Percentiles rank a stretch among this genome's conserved stretches.
phyloP scores from a whole-genome alignment of 306 rosid species.

The Prunus davidiana region DNA sequence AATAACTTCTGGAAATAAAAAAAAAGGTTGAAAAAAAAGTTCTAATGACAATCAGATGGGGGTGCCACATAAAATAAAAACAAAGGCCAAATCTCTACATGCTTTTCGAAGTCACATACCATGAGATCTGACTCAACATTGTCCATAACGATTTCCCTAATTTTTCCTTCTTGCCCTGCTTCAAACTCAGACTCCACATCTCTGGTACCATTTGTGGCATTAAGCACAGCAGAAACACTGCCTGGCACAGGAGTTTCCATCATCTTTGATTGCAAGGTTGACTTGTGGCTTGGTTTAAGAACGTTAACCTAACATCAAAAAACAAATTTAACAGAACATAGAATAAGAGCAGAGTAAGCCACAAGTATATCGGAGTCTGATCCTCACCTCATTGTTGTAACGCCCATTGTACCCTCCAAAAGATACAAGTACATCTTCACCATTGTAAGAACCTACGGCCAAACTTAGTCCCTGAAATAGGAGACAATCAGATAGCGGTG shows the following conservation, averaged over 20 bases:
- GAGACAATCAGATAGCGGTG: conserved; percentile 21
- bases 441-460: conserved; percentile 66
- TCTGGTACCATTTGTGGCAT: conserved; percentile 67
- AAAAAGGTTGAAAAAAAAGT: neutral
- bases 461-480: conserved; percentile 80
- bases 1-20: neutral
- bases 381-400: conserved; percentile 78
- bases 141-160: conserved; percentile 76
- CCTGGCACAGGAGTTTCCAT: conserved; percentile 54
- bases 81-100: conserved; percentile 24
- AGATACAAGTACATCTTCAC: conserved; percentile 77
- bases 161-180: conserved; percentile 71
- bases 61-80: neutral
- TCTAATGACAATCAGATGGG: too few species aligned
- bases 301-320: conserved; percentile 59
- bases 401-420: conserved; percentile 95
- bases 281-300: conserved; percentile 94
- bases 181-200: conserved; percentile 73
- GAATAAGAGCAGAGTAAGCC: conserved; percentile 16
- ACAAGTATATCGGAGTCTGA: conserved; percentile 15
- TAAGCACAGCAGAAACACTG: conserved; percentile 62
- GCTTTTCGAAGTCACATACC: conserved; percentile 40
- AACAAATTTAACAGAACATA: conserved; percentile 21
- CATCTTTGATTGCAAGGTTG: conserved; percentile 73
- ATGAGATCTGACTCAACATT: conserved; percentile 46